Evolutionary conservation across 495 filamentous ascomycete species (phyloP).

Genomic region (Hypoxylon rickii): DNA sequence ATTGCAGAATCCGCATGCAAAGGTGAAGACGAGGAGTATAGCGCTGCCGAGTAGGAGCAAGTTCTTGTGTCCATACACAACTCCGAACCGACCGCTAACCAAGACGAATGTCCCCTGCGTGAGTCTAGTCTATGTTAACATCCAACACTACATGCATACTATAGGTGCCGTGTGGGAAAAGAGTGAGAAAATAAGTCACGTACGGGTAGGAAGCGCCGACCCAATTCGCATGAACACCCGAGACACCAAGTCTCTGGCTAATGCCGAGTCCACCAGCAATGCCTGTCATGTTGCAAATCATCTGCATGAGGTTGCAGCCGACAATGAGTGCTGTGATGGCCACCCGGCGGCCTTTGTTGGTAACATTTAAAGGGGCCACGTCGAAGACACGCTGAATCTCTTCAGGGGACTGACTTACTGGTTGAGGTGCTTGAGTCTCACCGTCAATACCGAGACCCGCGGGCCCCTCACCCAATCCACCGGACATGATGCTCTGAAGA

Average conservation of each 20-base stretch:
- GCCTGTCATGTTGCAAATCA: slow-evolving; percentile 38
- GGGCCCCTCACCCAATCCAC: neutral
- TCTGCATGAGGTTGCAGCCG: slow-evolving; percentile 36
- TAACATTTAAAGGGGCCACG: slow-evolving; percentile 21
- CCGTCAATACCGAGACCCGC: neutral
- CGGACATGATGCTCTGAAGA: neutral
- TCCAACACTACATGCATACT: neutral
- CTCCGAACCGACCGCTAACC: slow-evolving; percentile 54
- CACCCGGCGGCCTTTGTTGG: slow-evolving; percentile 16
- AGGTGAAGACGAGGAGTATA: slow-evolving; percentile 44
- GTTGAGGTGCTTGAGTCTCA: neutral
- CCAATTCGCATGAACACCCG: slow-evolving; percentile 34
- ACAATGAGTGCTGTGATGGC: slow-evolving; percentile 31
- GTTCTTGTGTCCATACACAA: slow-evolving; percentile 55
- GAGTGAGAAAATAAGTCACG: neutral
- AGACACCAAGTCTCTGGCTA: slow-evolving; percentile 29
- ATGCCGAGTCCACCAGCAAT: slow-evolving; percentile 35
- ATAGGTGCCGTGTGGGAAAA: neutral
- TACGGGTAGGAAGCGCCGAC: slow-evolving; percentile 41
- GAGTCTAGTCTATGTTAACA: slow-evolving; percentile 36
- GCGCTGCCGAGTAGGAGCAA: slow-evolving; percentile 46
- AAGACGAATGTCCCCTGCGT: slow-evolving; percentile 58
- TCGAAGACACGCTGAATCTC: slow-evolving; percentile 25
- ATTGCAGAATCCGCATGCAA: slow-evolving; percentile 49
- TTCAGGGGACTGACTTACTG: neutral